Conservation (phyloP, 2,329 filamentous ascomycete genomes). For the Cryoendolithus antarcticus region DNA sequence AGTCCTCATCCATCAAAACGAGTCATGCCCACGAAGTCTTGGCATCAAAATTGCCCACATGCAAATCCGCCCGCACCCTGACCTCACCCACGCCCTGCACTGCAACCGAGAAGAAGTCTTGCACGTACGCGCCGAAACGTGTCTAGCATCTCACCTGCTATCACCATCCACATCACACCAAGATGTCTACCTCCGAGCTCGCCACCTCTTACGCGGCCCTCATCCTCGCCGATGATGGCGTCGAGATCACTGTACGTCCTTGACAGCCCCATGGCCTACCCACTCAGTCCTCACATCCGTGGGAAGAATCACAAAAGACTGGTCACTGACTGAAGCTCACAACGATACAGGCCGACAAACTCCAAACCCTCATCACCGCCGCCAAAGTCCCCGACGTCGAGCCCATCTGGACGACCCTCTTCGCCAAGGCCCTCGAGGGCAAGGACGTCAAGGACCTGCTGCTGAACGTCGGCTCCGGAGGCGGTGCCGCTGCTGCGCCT, state of each 20-base stretch:
- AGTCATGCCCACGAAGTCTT: too few relatives aligned
- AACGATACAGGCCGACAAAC: slow-evolving; percentile 99
- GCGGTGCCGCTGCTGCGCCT: slow-evolving; percentile 58
- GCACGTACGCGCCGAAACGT: slow-evolving; percentile 23
- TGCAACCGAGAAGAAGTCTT: slow-evolving; percentile 24
- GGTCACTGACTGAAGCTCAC: too few relatives aligned
- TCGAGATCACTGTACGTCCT: slow-evolving; percentile 99
- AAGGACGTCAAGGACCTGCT: slow-evolving; percentile 89
- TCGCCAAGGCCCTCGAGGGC: slow-evolving; percentile 96
- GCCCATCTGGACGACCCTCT: slow-evolving; percentile 96
- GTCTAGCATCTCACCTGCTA: slow-evolving; percentile 24
- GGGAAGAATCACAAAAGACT: too few relatives aligned
- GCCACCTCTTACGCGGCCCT: slow-evolving; percentile 97
- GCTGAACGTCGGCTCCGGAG: slow-evolving; percentile 75
- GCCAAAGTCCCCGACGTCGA: slow-evolving; percentile 83
- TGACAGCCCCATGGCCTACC: too few relatives aligned
- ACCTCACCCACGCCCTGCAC: too few relatives aligned
- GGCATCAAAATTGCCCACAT: too few relatives aligned
- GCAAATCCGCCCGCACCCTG: too few relatives aligned
- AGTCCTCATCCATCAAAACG: too few relatives aligned
- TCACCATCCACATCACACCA: slow-evolving; percentile 6
- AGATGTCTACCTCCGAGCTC: slow-evolving; percentile 95
- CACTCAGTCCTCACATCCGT: too few relatives aligned
- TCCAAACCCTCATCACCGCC: slow-evolving; percentile 85
- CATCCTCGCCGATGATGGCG: slow-evolving; percentile 98